Conservation (phyloP, 768 basidiomycete species). For the Suillus tomentosus region DNA sequence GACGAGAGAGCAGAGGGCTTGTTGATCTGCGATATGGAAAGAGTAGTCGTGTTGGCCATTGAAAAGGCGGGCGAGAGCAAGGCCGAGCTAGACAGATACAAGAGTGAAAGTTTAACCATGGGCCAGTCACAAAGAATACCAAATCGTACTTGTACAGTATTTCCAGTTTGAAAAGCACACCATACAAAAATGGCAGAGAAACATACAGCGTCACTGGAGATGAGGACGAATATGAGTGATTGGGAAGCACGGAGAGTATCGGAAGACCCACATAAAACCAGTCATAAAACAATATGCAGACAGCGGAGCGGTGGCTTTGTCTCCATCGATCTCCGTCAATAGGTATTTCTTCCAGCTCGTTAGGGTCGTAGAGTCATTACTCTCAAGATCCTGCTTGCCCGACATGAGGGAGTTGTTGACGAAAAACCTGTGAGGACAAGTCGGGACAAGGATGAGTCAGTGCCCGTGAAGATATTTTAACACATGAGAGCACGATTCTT, state of each 20-base stretch:
- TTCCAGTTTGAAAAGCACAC: slow-evolving; percentile 82
- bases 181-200: slow-evolving; percentile 80
- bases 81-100: slow-evolving; percentile 52
- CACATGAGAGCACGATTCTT: not conserved
- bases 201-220: slow-evolving; percentile 58
- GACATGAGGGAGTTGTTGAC: slow-evolving; percentile 59
- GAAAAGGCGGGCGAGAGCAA: slow-evolving; percentile 79
- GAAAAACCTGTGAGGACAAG: slow-evolving; percentile 75
- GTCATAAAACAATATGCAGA: slow-evolving; percentile 74
- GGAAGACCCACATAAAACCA: slow-evolving; percentile 58
- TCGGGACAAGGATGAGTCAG: slow-evolving; percentile 53
- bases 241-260: slow-evolving; percentile 1
- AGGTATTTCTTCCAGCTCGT: slow-evolving; percentile 16
- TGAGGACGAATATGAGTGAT: not conserved
- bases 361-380: slow-evolving; percentile 25
- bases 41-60: slow-evolving; percentile 47
- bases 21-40: slow-evolving; percentile 78
- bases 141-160: slow-evolving; percentile 57
- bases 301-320: slow-evolving; percentile 48
- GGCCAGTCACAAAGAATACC: slow-evolving; percentile 8
- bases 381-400: slow-evolving; percentile 47
- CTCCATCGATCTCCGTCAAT: slow-evolving; percentile 28
- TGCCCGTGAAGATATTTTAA: not conserved
- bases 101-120: not conserved
- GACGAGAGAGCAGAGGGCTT: slow-evolving; percentile 72